These are phyloP conservation scores for Amaranthus palmeri DNA, from an alignment of 148 eudicot genomes.

Conservation along the genomic window DNA sequence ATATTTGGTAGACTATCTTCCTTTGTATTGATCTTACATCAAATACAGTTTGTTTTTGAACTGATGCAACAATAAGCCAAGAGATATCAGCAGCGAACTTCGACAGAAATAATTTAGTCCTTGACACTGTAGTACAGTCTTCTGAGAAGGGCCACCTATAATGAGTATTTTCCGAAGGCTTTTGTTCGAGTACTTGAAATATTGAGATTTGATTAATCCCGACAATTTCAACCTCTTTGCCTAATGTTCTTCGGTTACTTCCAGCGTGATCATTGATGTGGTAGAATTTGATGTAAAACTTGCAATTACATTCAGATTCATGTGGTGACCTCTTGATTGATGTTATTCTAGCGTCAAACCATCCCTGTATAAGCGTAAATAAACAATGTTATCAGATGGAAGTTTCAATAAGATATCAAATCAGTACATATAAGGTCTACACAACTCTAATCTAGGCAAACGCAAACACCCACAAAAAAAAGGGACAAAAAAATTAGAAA, in stretches of 20 bases:
- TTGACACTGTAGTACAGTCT: conserved; percentile 62
- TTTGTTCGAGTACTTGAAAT: conserved; percentile 56
- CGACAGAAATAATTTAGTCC: conserved; percentile 49
- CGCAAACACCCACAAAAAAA: too few relatives aligned
- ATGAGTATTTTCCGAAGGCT: conserved; percentile 46
- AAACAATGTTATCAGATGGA: background rate
- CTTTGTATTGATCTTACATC: conserved; percentile 53
- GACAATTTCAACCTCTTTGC: conserved; percentile 45
- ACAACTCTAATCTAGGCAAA: too few relatives aligned
- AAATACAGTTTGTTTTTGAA: conserved; percentile 50
- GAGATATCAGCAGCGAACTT: conserved; percentile 66
- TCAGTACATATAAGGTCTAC: too few relatives aligned
- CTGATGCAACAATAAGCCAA: conserved; percentile 77
- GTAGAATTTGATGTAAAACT: conserved; percentile 54
- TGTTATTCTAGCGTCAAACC: conserved; percentile 75
- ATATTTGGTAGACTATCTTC: conserved; percentile 62
- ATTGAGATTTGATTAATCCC: conserved; percentile 54
- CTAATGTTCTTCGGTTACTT: conserved; percentile 33
- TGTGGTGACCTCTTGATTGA: conserved; percentile 83
- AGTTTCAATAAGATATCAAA: too few relatives aligned
- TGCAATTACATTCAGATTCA: conserved; percentile 54
- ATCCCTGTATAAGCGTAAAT: conserved; percentile 41
- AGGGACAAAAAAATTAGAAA: too few relatives aligned
- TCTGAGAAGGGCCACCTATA: conserved; percentile 74
- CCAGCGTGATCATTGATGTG: conserved; percentile 44